Evolutionary conservation across 306 rosid genomes (phyloP).

Genomic region (Prosopis cineraria): DNA sequence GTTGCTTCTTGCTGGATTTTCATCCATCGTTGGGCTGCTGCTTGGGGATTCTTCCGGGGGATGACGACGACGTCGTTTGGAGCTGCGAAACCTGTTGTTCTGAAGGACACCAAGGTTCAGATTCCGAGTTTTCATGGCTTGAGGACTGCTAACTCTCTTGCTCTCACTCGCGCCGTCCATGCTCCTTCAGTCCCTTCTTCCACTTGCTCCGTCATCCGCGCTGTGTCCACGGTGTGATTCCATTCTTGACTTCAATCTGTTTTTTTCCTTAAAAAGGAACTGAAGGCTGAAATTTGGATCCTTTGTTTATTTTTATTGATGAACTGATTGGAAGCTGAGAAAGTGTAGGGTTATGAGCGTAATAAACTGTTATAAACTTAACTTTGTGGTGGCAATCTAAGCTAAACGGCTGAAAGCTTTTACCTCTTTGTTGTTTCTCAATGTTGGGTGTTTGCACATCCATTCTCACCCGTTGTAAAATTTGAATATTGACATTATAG

Average conservation of each 20-base stretch:
- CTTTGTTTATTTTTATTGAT: background rate
- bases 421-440: no score
- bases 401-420: background rate
- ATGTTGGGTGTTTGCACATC: background rate
- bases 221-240: slow-evolving; percentile 74
- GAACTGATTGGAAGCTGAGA: slow-evolving; percentile 25
- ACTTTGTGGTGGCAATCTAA: background rate
- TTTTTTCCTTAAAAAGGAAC: background rate
- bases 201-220: slow-evolving; percentile 53
- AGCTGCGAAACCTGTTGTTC: slow-evolving; percentile 49
- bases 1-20: slow-evolving; percentile 14
- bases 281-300: background rate
- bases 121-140: slow-evolving; percentile 68
- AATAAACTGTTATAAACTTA: background rate
- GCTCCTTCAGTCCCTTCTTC: slow-evolving; percentile 48
- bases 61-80: slow-evolving; percentile 80
- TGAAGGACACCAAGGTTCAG: slow-evolving; percentile 59
- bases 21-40: background rate
- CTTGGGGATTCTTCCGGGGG: background rate
- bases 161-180: slow-evolving; percentile 39
- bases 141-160: slow-evolving; percentile 55
- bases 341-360: background rate
- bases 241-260: background rate
- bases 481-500: background rate
- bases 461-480: background rate